Conservation (phyloP, 192 early-diverging fungal species). For the Gryganskiella cystojenkinii region DNA sequence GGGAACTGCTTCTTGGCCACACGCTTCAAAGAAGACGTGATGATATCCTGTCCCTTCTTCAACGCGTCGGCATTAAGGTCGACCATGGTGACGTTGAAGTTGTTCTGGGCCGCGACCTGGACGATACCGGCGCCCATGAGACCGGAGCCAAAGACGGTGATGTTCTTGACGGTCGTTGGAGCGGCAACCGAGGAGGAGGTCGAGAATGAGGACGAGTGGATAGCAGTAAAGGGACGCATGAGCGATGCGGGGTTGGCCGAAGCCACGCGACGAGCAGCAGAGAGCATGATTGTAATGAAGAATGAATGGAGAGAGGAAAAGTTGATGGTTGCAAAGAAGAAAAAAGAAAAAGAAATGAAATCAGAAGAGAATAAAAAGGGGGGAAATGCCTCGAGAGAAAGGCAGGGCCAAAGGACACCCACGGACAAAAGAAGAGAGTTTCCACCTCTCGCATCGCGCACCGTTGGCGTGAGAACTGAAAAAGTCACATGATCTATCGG, state of each 20-base stretch:
- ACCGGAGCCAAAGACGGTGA: slow-evolving; percentile 90
- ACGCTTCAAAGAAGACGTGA: slow-evolving; percentile 84
- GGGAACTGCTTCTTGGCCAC: slow-evolving; percentile 91
- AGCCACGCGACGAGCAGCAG: slow-evolving; percentile 49
- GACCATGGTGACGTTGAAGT: slow-evolving; percentile 87
- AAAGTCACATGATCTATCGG: too few species aligned
- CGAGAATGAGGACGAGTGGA: slow-evolving; percentile 40
- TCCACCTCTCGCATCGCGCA: too few species aligned
- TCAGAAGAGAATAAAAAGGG: slow-evolving; percentile 7
- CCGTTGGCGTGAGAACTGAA: too few species aligned
- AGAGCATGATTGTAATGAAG: slow-evolving; percentile 26
- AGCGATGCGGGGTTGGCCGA: slow-evolving; percentile 40
- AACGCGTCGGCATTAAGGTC: slow-evolving; percentile 80
- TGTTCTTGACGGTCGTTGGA: slow-evolving; percentile 62
- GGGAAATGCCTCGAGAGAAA: background rate
- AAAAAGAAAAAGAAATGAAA: background rate
- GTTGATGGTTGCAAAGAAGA: background rate
- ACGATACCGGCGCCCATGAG: slow-evolving; percentile 91
- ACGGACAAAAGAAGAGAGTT: too few species aligned
- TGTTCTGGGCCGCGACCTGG: slow-evolving; percentile 86
- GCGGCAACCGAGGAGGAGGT: slow-evolving; percentile 47
- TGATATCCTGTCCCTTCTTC: slow-evolving; percentile 84
- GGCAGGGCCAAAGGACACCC: too few species aligned
- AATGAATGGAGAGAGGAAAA: background rate
- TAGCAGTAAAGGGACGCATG: slow-evolving; percentile 45